A percentile compares a stretch with the other conserved stretches of the same genome.
Conservation (phyloP, 257 asterid genomes). For the Nicotiana benthamiana region DNA sequence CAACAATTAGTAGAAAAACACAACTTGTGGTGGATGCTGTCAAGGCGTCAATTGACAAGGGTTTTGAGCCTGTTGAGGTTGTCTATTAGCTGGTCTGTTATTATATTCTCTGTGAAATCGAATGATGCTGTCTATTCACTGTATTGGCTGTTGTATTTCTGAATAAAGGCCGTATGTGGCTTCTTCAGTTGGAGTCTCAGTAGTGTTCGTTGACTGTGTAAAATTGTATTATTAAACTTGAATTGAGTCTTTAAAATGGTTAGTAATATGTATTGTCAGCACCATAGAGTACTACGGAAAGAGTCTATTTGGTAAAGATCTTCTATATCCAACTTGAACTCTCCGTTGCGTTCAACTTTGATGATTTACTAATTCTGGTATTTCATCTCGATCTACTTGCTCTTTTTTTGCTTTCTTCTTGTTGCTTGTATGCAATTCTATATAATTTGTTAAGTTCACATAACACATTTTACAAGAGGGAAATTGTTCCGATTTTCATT, state of each 20-base stretch:
- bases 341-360: no score
- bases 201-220: no score
- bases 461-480: no score
- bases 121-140: neutral
- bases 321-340: no score
- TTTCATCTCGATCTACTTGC: no score
- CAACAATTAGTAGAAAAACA: conserved; percentile 51
- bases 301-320: no score
- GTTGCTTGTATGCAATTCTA: no score
- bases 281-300: neutral
- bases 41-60: conserved; percentile 53
- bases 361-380: no score
- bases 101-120: no score
- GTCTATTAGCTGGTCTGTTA: neutral
- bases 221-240: neutral
- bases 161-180: neutral
- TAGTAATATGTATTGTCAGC: neutral
- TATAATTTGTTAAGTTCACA: no score
- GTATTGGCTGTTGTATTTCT: neutral
- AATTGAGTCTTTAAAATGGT: neutral
- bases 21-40: conserved; percentile 75
- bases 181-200: neutral
- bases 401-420: no score
- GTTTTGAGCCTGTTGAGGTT: conserved; percentile 25
- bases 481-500: no score